Percentiles rank a stretch among this genome's conserved stretches.
phyloP scores from a whole-genome alignment of 2,329 filamentous ascomycete genomes.

The Xylariaceae sp. region DNA sequence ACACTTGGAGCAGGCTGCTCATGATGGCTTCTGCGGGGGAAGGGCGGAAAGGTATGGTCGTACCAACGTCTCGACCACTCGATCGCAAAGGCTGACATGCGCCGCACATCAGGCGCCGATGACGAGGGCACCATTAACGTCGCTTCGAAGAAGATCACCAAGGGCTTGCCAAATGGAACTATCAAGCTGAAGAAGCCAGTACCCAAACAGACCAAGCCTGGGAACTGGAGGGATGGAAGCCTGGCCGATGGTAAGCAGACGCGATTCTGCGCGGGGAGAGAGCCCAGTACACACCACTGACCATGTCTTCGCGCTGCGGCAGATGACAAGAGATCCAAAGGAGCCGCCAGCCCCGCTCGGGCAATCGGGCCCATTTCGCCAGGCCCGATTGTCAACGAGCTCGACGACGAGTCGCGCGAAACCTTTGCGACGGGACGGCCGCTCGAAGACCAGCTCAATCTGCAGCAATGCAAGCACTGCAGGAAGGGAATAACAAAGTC shows the following conservation, averaged over 20 bases:
- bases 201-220: constrained; percentile 57
- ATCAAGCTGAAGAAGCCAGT: constrained; percentile 57
- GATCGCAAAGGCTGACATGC: too few relatives aligned
- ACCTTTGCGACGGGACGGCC: constrained; percentile 77
- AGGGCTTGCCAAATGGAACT: constrained; percentile 35
- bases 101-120: constrained; percentile 28
- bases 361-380: constrained; percentile 37
- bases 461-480: constrained; percentile 87
- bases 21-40: constrained; percentile 20
- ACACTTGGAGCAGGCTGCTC: too few relatives aligned
- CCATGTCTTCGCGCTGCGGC: neutral
- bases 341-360: constrained; percentile 31
- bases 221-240: constrained; percentile 64
- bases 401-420: constrained; percentile 69
- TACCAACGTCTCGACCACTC: too few relatives aligned
- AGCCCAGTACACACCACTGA: neutral
- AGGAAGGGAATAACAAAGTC: constrained; percentile 78
- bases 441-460: constrained; percentile 70
- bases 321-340: constrained; percentile 50
- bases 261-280: neutral
- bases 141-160: constrained; percentile 46
- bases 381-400: constrained; percentile 53
- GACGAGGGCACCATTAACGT: constrained; percentile 57
- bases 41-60: constrained; percentile 21
- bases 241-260: constrained; percentile 49